phyloP scores from a whole-genome alignment of 1,284 basidiomycete genomes.

The Clitocybe nebularis region DNA sequence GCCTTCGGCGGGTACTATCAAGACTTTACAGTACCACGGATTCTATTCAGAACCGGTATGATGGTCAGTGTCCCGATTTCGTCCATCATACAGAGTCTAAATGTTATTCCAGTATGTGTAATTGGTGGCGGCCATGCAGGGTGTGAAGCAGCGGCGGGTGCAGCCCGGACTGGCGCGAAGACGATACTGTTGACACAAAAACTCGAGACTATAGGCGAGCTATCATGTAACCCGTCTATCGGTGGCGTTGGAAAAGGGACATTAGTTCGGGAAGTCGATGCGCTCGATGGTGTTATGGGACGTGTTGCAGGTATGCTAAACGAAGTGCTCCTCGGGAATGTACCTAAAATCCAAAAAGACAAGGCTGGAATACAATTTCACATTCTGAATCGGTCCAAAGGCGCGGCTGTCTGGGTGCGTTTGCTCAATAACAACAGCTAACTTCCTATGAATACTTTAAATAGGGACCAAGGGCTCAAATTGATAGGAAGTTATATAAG shows the following conservation, averaged over 20 bases:
- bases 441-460: too few species aligned
- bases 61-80: slow-evolving; percentile 8
- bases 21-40: slow-evolving; percentile 11
- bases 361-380: slow-evolving; percentile 86
- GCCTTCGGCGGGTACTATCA: slow-evolving; percentile 10
- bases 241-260: slow-evolving; percentile 90
- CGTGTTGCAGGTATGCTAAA: slow-evolving; percentile 57
- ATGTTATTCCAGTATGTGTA: slow-evolving; percentile 61
- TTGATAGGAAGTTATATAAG: slow-evolving; percentile 83
- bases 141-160: slow-evolving; percentile 84
- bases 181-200: slow-evolving; percentile 82
- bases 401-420: slow-evolving; percentile 82
- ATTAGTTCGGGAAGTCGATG: slow-evolving; percentile 84
- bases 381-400: slow-evolving; percentile 81
- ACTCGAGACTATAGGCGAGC: slow-evolving; percentile 77
- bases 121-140: slow-evolving; percentile 93
- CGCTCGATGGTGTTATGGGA: slow-evolving; percentile 81
- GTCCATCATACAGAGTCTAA: neutral
- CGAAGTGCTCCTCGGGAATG: neutral
- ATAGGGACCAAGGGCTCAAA: slow-evolving; percentile 85
- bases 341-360: slow-evolving; percentile 40
- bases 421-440: too few species aligned
- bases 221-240: slow-evolving; percentile 89
- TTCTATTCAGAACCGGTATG: slow-evolving; percentile 5
- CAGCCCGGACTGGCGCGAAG: slow-evolving; percentile 76